Base-by-base conservation (phyloP, 345 rosid species). In the Gossypium australe region DNA sequence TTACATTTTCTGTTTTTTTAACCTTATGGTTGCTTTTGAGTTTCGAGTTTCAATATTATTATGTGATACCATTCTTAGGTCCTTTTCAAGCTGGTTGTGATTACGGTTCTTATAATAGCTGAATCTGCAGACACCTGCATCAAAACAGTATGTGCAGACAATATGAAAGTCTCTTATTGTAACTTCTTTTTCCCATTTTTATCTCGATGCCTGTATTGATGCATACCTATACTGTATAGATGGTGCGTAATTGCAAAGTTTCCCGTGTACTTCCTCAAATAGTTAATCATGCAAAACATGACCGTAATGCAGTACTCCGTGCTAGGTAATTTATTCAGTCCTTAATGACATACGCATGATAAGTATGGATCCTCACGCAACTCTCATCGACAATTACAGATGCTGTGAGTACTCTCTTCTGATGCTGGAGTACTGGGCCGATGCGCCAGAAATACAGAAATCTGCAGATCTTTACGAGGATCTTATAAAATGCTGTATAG, bases 111-210 rank as follows among this genome's bases (percentile, higher is more conserved):
- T 83, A 92, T 90, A 77, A 92, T 94, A 87, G 94, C 94, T 78
- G 98, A 94, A 81, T 94, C 98, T 76, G 95, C 98, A 1, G 98
- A 94, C 80, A 90, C 83, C 89, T 94, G 98, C 89, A 89, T 94
- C 82, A 94, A 94, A 82, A 90, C 98, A 82, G 97, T 92, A 70
- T 27, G 59, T 70, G 45, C 73, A 49, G 47, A 69, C 3, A 85
- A 76, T 62, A 24, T n/a, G 60, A 17, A 27, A 17, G 52, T 68
- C 51, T 75, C 56, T 49, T 25, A 22, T 34, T 34, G 7, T 48
- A 75, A 60, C 22, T n/a, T 68, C 7, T 34, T 76, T 66, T 13
- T 63, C 74, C 20, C 56, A 52, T 34, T 60, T 22, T 52, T 16
- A 25, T 45, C 13, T 70, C 12, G 34, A 3, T 51, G 47, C 47